Evolutionary conservation across 192 early-diverging fungal species (phyloP).

Genomic region (Podila epicladia): DNA sequence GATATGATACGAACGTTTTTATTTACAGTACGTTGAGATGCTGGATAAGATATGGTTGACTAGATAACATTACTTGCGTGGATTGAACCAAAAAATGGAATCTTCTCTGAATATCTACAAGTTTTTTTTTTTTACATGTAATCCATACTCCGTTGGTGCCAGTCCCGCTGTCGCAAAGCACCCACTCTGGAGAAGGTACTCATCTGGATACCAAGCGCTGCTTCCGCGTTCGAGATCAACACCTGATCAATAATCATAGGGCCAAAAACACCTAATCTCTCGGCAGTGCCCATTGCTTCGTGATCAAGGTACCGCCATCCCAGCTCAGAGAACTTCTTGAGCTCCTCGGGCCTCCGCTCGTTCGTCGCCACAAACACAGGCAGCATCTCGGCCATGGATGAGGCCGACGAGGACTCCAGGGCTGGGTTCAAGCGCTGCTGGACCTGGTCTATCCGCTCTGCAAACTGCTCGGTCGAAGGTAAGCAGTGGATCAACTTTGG

Average conservation of each 20-base stretch:
- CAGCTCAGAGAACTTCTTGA: constrained; percentile 42
- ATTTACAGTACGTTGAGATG: too few relatives aligned
- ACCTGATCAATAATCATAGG: constrained; percentile 49
- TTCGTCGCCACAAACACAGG: constrained; percentile 52
- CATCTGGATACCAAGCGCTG: constrained; percentile 40
- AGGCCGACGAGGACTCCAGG: constrained; percentile 5
- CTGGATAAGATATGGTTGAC: too few relatives aligned
- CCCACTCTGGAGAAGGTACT: constrained; percentile 50
- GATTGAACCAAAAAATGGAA: neutral
- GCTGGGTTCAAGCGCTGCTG: constrained; percentile 24
- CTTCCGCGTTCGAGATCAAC: constrained; percentile 3
- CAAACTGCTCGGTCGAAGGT: constrained; percentile 41
- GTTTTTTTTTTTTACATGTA: constrained; percentile 28
- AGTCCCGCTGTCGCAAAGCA: constrained; percentile 29
- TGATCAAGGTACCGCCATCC: constrained; percentile 43
- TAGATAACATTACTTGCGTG: neutral
- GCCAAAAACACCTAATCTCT: constrained; percentile 30
- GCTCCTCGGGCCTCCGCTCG: constrained; percentile 33
- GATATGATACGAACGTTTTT: too few relatives aligned
- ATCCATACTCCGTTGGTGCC: constrained; percentile 24
- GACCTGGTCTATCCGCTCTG: constrained; percentile 25
- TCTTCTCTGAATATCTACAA: neutral
- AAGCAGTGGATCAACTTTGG: constrained; percentile 37
- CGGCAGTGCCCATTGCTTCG: constrained; percentile 29
- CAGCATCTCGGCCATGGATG: constrained; percentile 8